Percentiles rank a stretch among this genome's conserved stretches.
Evolutionary conservation across 2,329 filamentous ascomycete species (phyloP).

Genomic region (Trichoderma gracile): DNA sequence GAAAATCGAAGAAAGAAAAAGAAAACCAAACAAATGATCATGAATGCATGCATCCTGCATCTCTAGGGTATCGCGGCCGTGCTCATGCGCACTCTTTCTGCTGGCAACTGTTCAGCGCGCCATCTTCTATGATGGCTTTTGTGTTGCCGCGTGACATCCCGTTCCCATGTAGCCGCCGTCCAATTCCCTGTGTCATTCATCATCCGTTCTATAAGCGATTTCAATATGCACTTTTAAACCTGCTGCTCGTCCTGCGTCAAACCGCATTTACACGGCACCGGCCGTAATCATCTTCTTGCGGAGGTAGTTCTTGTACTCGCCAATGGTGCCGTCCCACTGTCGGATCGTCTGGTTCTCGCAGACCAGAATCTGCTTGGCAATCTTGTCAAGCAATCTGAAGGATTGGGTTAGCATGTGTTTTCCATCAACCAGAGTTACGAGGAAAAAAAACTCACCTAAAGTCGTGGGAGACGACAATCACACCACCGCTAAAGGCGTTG

Average conservation of each 20-base stretch:
- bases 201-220: slow-evolving; percentile 30
- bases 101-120: not conserved
- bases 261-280: slow-evolving; percentile 71
- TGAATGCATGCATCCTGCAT: slow-evolving; percentile 34
- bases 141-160: slow-evolving; percentile 26
- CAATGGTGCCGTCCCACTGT: slow-evolving; percentile 85
- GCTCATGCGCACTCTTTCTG: slow-evolving; percentile 33
- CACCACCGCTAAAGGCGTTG: slow-evolving; percentile 93
- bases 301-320: slow-evolving; percentile 96
- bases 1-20: slow-evolving; percentile 28
- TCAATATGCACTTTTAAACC: slow-evolving; percentile 20
- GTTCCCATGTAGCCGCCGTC: slow-evolving; percentile 27
- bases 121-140: slow-evolving; percentile 28
- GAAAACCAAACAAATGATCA: slow-evolving; percentile 27
- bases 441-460: slow-evolving; percentile 71
- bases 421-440: not conserved
- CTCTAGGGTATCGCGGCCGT: slow-evolving; percentile 37
- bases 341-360: slow-evolving; percentile 97
- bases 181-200: slow-evolving; percentile 25
- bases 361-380: slow-evolving; percentile 98
- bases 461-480: slow-evolving; percentile 97
- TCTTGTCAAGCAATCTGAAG: slow-evolving; percentile 89
- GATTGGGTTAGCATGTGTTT: slow-evolving; percentile 20
- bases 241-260: not conserved
- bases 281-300: slow-evolving; percentile 96